Evolutionary conservation across 2,329 filamentous ascomycete species (phyloP), one percentile per base, ranked within the genome.

Genomic region (Penicillium sp.): DNA sequence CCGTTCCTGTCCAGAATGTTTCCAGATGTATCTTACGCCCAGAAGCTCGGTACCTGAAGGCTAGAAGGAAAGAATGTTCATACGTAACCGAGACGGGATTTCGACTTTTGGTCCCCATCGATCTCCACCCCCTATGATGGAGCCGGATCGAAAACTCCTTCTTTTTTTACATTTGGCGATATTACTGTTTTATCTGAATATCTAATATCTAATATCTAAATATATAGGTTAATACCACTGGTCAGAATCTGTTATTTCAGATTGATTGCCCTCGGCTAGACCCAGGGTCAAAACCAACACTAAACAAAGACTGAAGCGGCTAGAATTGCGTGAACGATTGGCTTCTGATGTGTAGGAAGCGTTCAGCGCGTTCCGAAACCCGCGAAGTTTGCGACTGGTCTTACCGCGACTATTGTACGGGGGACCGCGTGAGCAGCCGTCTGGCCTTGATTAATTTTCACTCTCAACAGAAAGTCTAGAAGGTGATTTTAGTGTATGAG

Each of bases 61-160:
- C 63, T 65, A 65, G 63, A 65, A 65, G 63, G 49, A 56, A 62
- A 63, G 63, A 65, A 65, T 64, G 63, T 63, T 64, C 60, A 58
- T 56, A 65, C 61, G 63, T 64, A 65, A 61, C 54, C 55, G 57
- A 60, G 56, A 59, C 61, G 38, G n/a, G 51, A 46, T 39, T 57
- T 57, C 36, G 47, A 22, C 34, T 43, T 47, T 46, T 43, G 47
- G 56, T 59, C 54, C 48, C 47, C 52, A 40, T 40, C n/a, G n/a
- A n/a, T 56, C 50, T 43, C 61, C 61, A 64, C 61, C 61, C 61
- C 61, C 61, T 65, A 60, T 65, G 61, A 63, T 65, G 63, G 61
- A 56, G 50, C 43, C 47, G 50, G 45, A 58, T 50, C 54, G 50
- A 38, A 27, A 44, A 47, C 24, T 27, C 24, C 21, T 29, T 50